These are phyloP conservation scores for Calonectria henricotiae DNA, from an alignment of 2,329 filamentous ascomycete genomes.

Conservation along the genomic window DNA sequence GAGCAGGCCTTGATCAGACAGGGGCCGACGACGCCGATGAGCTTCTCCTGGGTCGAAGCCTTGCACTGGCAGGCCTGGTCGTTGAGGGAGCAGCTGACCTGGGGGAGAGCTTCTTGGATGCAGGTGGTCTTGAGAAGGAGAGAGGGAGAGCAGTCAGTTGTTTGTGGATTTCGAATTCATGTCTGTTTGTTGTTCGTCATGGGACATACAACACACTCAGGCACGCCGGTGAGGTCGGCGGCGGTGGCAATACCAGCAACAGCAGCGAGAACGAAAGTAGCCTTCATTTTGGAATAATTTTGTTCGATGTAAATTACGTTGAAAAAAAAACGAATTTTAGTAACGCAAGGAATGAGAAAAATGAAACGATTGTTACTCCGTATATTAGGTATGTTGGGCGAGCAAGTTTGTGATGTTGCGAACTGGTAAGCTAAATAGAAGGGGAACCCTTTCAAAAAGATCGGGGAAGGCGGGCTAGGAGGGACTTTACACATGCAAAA, in stretches of 20 bases:
- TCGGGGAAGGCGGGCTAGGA: neutral
- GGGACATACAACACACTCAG: conserved; percentile 62
- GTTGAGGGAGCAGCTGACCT: conserved; percentile 57
- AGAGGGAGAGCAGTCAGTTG: neutral
- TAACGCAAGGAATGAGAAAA: neutral
- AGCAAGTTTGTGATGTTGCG: neutral
- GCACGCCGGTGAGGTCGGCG: conserved; percentile 58
- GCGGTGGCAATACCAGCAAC: conserved; percentile 59
- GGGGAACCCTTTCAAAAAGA: neutral
- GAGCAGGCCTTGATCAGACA: conserved; percentile 59
- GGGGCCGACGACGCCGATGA: conserved; percentile 51
- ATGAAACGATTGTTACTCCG: conserved; percentile 20
- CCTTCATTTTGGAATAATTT: conserved; percentile 61
- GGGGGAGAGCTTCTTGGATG: conserved; percentile 56
- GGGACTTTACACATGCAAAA: conserved; percentile 8
- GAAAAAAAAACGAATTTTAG: neutral
- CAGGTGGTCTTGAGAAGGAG: conserved; percentile 53
- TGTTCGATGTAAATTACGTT: neutral
- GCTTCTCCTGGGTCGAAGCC: conserved; percentile 54
- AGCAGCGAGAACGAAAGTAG: conserved; percentile 55
- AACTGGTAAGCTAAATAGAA: neutral
- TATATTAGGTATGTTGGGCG: neutral
- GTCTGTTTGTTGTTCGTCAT: neutral
- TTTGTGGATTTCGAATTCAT: neutral
- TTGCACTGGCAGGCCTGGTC: conserved; percentile 62